phyloP scores from a whole-genome alignment of 768 basidiomycete species.

The Paxillus ammoniavirescens region DNA sequence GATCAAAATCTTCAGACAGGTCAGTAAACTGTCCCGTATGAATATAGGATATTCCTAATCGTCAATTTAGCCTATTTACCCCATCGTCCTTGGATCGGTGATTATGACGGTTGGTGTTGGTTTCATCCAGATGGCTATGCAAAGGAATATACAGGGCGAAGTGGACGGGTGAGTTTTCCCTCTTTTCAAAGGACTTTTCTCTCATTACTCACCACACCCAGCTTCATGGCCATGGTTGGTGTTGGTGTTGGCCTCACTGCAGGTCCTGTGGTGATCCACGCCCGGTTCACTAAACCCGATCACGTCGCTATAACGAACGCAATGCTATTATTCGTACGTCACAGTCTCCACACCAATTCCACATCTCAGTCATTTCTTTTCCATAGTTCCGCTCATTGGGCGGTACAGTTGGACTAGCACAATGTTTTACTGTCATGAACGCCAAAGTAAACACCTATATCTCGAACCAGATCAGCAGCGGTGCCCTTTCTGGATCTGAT shows the following conservation, averaged over 20 bases:
- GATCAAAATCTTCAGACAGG: conserved; percentile 38
- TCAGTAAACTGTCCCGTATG: conserved; percentile 8
- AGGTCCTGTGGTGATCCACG: conserved; percentile 41
- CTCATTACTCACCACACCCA: conserved; percentile 4
- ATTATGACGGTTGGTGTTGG: conserved; percentile 41
- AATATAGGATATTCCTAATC: not conserved
- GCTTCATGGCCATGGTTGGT: conserved; percentile 46
- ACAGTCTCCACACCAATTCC: not conserved
- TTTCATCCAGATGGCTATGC: conserved; percentile 41
- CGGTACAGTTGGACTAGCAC: conserved; percentile 54
- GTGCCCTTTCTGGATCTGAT: conserved; percentile 30
- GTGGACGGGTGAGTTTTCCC: conserved; percentile 34
- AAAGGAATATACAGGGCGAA: conserved; percentile 32
- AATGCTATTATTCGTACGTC: conserved; percentile 44
- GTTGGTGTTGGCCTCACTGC: conserved; percentile 42
- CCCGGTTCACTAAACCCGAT: conserved; percentile 42
- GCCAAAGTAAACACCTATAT: conserved; percentile 40
- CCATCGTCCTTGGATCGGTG: conserved; percentile 38
- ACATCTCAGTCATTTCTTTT: not conserved
- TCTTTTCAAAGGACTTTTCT: not conserved
- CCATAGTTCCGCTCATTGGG: conserved; percentile 46
- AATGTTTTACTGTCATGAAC: conserved; percentile 48
- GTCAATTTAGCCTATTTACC: conserved; percentile 36
- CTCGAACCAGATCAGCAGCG: conserved; percentile 22
- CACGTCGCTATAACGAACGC: conserved; percentile 45